These are phyloP conservation scores for Saccharomyces hybrid DNA, from an alignment of 1,139 yeast genomes.

Conservation along the genomic window DNA sequence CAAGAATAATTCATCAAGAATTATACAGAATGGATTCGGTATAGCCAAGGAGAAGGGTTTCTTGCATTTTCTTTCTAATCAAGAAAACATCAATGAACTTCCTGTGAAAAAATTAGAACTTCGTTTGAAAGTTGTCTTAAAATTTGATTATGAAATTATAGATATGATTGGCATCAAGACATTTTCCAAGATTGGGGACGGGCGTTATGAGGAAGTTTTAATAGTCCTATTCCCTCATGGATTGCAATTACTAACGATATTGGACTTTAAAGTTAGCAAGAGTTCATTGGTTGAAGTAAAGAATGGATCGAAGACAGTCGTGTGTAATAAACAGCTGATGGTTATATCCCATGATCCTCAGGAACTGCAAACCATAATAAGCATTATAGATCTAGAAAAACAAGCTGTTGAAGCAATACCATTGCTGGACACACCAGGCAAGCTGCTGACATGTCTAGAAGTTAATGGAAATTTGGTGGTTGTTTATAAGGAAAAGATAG, in stretches of 20 bases:
- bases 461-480: conserved; percentile 14
- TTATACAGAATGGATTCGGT: conserved; percentile 44
- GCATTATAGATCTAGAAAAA: conserved; percentile 15
- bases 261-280: conserved; percentile 24
- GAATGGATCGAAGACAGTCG: conserved; percentile 26
- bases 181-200: conserved; percentile 19
- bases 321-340: conserved; percentile 28
- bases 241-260: conserved; percentile 36
- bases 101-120: conserved; percentile 33
- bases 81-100: conserved; percentile 24
- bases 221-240: conserved; percentile 37
- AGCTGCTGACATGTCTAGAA: conserved; percentile 11
- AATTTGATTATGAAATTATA: conserved; percentile 37
- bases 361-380: conserved; percentile 5
- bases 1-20: conserved; percentile 30
- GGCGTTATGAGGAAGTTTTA: conserved; percentile 21
- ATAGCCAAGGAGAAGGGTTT: conserved; percentile 30
- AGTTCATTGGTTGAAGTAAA: conserved; percentile 23
- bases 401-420: conserved; percentile 10
- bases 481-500: conserved; percentile 12
- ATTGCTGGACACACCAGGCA: conserved; percentile 5
- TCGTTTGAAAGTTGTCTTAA: conserved; percentile 39
- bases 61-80: conserved; percentile 23
- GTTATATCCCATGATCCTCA: conserved; percentile 17
- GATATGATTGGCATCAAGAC: conserved; percentile 33